A percentile compares a stretch with the other conserved stretches of the same genome.
phyloP scores from a whole-genome alignment of 2,329 filamentous ascomycete species.

The Orbilia oligospora region DNA sequence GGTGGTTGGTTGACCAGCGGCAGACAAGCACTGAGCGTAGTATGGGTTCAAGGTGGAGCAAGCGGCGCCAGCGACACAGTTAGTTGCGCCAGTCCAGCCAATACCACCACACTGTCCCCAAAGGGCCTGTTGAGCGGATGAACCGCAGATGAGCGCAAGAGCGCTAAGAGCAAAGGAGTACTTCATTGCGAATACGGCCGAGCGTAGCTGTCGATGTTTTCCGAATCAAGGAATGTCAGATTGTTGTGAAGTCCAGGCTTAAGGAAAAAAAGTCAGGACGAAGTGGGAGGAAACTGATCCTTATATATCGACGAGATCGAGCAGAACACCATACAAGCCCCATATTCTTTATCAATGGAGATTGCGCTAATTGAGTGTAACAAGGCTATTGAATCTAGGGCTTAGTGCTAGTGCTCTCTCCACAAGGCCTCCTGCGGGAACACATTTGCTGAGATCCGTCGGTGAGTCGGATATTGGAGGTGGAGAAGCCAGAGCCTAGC shows the following conservation, averaged over 20 bases:
- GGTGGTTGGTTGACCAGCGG: slow-evolving; percentile 23
- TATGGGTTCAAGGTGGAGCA: slow-evolving; percentile 62
- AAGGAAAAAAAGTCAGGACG: slow-evolving; percentile 42
- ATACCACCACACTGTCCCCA: slow-evolving; percentile 61
- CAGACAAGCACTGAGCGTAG: slow-evolving; percentile 64
- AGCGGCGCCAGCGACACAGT: slow-evolving; percentile 61
- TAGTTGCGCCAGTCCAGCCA: slow-evolving; percentile 61
- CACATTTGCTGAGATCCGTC: slow-evolving; percentile 51
- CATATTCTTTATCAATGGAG: slow-evolving; percentile 16
- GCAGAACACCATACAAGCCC: neutral
- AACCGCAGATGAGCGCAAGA: slow-evolving; percentile 58
- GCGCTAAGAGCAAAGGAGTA: slow-evolving; percentile 58
- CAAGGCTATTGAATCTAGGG: slow-evolving; percentile 2
- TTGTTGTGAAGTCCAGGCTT: slow-evolving; percentile 59
- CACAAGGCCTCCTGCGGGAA: slow-evolving; percentile 54
- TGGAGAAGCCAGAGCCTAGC: slow-evolving; percentile 43
- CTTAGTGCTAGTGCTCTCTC: slow-evolving; percentile 5
- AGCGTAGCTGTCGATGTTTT: slow-evolving; percentile 51
- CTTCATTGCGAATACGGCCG: slow-evolving; percentile 56
- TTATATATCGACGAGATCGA: slow-evolving; percentile 49
- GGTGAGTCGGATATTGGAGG: slow-evolving; percentile 60
- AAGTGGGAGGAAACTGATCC: slow-evolving; percentile 44
- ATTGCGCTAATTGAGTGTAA: slow-evolving; percentile 27
- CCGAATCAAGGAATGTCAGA: slow-evolving; percentile 53
- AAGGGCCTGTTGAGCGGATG: slow-evolving; percentile 53